Evolutionary conservation across 2,329 filamentous ascomycete genomes (phyloP).

Genomic region (Penicillium vulpinum): DNA sequence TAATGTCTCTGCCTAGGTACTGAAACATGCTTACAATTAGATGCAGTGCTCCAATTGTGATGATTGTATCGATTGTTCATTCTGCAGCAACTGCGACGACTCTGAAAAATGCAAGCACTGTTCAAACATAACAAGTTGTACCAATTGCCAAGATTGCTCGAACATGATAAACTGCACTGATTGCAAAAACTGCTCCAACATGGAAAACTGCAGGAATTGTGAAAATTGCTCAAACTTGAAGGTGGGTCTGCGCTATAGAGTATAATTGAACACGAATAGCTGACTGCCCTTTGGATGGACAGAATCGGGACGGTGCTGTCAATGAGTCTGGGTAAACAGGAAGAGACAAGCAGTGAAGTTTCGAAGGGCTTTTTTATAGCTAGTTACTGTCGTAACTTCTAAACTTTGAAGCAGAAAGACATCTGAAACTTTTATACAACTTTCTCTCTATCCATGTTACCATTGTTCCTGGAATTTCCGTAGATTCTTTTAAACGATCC

Average conservation of each 20-base stretch:
- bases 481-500: no score
- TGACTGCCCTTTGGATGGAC: neutral
- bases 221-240: neutral
- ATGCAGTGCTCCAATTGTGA: neutral
- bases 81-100: neutral
- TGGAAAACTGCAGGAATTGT: neutral
- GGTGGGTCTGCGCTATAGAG: neutral
- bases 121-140: constrained; percentile 1
- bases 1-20: neutral
- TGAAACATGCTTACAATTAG: neutral
- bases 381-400: no score
- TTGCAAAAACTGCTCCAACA: neutral
- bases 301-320: constrained; percentile 1
- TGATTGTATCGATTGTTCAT: constrained; percentile 4
- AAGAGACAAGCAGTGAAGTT: neutral
- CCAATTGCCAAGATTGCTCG: neutral
- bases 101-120: neutral
- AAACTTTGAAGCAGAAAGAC: no score
- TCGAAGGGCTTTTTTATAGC: no score
- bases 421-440: no score
- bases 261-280: neutral
- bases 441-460: no score
- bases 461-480: no score
- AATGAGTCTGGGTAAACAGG: neutral
- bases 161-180: neutral